Evolutionary conservation across 169 alveolate genomes (phyloP), one percentile per base, ranked within the genome.

Genomic region (Eimeria tenella): DNA sequence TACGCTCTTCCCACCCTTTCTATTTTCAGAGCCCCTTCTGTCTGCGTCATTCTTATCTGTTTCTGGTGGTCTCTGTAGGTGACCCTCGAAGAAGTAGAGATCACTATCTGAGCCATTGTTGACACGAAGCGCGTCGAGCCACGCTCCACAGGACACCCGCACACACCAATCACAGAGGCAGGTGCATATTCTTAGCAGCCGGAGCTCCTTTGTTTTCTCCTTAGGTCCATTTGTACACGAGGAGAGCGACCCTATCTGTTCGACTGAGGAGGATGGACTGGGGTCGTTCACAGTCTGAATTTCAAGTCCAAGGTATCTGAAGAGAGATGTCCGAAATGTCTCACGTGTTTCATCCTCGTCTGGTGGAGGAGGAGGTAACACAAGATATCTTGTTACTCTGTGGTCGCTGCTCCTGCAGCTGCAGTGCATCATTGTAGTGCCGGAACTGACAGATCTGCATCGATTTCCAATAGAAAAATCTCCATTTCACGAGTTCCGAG

Each of bases 101-200:
- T 82, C 73, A 15, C 90, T 82, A 58, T 82, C 90, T 4, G 90
- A 23, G 11, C 75, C 90, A 56, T 82, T 49, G 56, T 58, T 42
- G 6, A 82, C 90, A 9, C 90, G 73, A 25, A 82, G 90, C 25
- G 90, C 90, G 77, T 82, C 90, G 3, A 82, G 90, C 75, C 90
- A 82, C 4, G 68, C 50, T 42, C 90, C 90, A 68, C 73, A 82
- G 42, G 63, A 25, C 11, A 60, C 90, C 8, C 73, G 73, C 5
- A 82, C 60, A 23, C 90, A 82, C 25, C 9, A 50, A 4, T 19
- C 49, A 31, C 90, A 60, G 31, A 82, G 90, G 75, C 90, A 82
- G 90, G 75, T 11, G 75, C 90, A 82, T 15, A 82, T 11, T 31
- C 77, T 55, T 21, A 82, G 75, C 49, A 82, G 75, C 77, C 74